phyloP scores from a whole-genome alignment of 176 grass and related monocot species.

The Rhynchospora pubera region DNA sequence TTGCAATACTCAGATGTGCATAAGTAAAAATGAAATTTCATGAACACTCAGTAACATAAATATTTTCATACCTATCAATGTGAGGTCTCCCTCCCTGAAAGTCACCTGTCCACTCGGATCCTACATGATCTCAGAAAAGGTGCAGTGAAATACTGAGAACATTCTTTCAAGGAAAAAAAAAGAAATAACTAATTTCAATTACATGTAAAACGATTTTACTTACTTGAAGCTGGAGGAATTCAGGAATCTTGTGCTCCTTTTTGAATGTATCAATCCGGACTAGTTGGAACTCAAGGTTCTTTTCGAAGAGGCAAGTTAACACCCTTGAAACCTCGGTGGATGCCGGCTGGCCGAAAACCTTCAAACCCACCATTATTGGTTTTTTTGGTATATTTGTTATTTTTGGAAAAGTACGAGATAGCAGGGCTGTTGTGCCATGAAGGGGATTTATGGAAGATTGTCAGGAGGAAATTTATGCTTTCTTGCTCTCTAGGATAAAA shows the following conservation, averaged over 20 bases:
- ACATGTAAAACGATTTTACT: neutral
- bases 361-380: constrained; percentile 41
- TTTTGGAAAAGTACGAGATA: constrained; percentile 24
- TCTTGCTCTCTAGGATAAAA: constrained; percentile 45
- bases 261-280: constrained; percentile 76
- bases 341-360: constrained; percentile 83
- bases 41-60: neutral
- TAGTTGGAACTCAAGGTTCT: constrained; percentile 79
- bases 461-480: constrained; percentile 42
- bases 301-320: constrained; percentile 83
- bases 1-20: neutral
- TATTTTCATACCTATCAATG: constrained; percentile 50
- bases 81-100: constrained; percentile 66
- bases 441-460: constrained; percentile 35
- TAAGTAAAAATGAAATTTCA: neutral
- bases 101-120: constrained; percentile 81
- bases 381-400: constrained; percentile 26
- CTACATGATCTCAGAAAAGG: constrained; percentile 28
- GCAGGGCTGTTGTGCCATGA: constrained; percentile 5
- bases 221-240: constrained; percentile 78
- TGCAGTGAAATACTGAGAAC: neutral
- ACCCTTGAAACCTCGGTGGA: constrained; percentile 76
- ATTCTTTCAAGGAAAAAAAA: neutral
- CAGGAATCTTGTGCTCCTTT: constrained; percentile 56
- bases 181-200: neutral